phyloP scores from a whole-genome alignment of 345 rosid genomes.

The Aurinia saxatilis region DNA sequence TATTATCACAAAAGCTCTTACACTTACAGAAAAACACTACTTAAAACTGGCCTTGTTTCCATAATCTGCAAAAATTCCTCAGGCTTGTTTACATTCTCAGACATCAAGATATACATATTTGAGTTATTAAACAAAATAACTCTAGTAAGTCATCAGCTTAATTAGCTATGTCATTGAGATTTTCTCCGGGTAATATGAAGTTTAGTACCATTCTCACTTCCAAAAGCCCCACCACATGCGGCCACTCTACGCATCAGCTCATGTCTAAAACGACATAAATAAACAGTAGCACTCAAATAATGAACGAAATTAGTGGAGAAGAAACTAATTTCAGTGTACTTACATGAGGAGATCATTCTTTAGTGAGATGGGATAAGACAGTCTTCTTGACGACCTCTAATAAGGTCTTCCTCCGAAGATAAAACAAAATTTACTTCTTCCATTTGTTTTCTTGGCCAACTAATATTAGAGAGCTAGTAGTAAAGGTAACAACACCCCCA shows the following conservation, averaged over 20 bases:
- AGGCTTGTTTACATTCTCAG: background rate
- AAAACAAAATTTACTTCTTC: background rate
- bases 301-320: background rate
- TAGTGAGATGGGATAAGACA: constrained; percentile 74
- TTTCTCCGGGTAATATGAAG: constrained; percentile 88
- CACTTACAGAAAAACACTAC: too few relatives aligned
- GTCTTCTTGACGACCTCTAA: constrained; percentile 90
- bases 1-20: too few relatives aligned
- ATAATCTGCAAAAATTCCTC: constrained; percentile 51
- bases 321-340: constrained; percentile 20
- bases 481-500: background rate
- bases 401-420: constrained; percentile 60
- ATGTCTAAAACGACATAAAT: constrained; percentile 73
- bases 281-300: background rate
- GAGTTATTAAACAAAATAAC: constrained; percentile 30
- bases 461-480: too few relatives aligned
- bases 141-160: constrained; percentile 93
- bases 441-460: too few relatives aligned
- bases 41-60: constrained; percentile 81
- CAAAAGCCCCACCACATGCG: constrained; percentile 87
- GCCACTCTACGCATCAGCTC: constrained; percentile 90
- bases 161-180: constrained; percentile 81
- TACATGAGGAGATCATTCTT: constrained; percentile 82
- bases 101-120: background rate
- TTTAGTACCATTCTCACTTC: constrained; percentile 60